phyloP scores from a whole-genome alignment of 2,329 filamentous ascomycete species.

The Phaeosphaeriaceae sp. region DNA sequence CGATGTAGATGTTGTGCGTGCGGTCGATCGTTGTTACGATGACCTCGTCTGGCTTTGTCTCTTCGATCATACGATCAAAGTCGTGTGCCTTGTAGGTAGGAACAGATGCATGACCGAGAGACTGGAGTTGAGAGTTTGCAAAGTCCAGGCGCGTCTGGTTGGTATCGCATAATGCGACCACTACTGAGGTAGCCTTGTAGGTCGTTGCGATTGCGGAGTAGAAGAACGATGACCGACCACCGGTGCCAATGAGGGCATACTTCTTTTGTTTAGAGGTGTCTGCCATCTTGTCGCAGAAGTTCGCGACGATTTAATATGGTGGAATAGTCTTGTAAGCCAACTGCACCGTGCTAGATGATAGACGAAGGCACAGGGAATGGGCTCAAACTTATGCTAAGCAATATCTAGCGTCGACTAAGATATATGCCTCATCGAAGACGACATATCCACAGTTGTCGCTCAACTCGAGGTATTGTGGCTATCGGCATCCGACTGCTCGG shows the following conservation, averaged over 20 bases:
- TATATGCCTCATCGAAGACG: no score
- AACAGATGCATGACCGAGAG: slow-evolving; percentile 57
- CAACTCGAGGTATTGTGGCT: not conserved
- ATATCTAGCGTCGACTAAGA: no score
- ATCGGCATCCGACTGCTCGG: slow-evolving; percentile 17
- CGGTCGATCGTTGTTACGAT: slow-evolving; percentile 71
- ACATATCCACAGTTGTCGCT: not conserved
- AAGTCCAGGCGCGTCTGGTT: slow-evolving; percentile 68
- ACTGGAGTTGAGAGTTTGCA: slow-evolving; percentile 60
- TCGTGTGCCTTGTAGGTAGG: slow-evolving; percentile 63
- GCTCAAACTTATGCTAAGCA: not conserved
- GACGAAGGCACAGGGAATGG: no score
- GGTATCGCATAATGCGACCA: slow-evolving; percentile 67
- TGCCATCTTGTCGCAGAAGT: slow-evolving; percentile 12
- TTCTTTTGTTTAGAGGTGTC: slow-evolving; percentile 24
- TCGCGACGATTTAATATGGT: not conserved
- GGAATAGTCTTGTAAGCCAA: not conserved
- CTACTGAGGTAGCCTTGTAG: slow-evolving; percentile 58
- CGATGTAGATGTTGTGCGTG: slow-evolving; percentile 68
- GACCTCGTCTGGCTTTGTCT: slow-evolving; percentile 66
- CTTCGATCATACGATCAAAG: slow-evolving; percentile 66
- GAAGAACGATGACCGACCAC: slow-evolving; percentile 68
- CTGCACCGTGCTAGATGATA: not conserved
- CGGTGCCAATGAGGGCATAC: slow-evolving; percentile 67
- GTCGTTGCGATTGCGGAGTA: slow-evolving; percentile 65